Conservation (phyloP, 2,329 filamentous ascomycete species). For the Fonsecaea erecta region DNA sequence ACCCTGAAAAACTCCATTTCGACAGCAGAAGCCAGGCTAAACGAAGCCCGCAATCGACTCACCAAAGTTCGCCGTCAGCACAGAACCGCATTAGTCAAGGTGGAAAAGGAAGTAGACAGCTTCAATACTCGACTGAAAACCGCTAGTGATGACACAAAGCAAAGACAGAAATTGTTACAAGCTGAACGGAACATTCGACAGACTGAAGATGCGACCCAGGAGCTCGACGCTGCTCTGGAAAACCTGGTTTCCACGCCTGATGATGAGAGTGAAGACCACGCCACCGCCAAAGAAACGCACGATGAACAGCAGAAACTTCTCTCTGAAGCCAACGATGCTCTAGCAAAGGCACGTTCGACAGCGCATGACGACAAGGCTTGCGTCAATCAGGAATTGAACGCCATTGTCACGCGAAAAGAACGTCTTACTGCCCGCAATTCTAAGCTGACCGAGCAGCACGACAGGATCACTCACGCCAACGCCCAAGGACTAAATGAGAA, state of each 20-base stretch:
- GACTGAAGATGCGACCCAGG: conserved; percentile 65
- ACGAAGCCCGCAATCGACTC: conserved; percentile 62
- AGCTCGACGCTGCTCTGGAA: conserved; percentile 59
- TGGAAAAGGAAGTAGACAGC: conserved; percentile 66
- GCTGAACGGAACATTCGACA: conserved; percentile 66
- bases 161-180: conserved; percentile 65
- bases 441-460: conserved; percentile 65
- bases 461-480: conserved; percentile 63
- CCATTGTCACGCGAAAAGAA: conserved; percentile 60
- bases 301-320: conserved; percentile 60
- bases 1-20: conserved; percentile 68
- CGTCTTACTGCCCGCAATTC: conserved; percentile 62
- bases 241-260: conserved; percentile 62
- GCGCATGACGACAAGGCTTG: conserved; percentile 59
- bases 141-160: conserved; percentile 65
- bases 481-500: conserved; percentile 61
- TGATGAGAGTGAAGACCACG: conserved; percentile 59
- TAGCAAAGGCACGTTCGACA: conserved; percentile 56
- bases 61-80: conserved; percentile 67
- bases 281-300: conserved; percentile 58
- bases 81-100: conserved; percentile 60
- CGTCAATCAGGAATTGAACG: conserved; percentile 38
- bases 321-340: conserved; percentile 55
- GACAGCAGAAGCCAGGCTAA: conserved; percentile 64
- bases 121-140: conserved; percentile 62